Evolutionary conservation across 306 rosid genomes (phyloP).

Genomic region (Prunus campanulata): DNA sequence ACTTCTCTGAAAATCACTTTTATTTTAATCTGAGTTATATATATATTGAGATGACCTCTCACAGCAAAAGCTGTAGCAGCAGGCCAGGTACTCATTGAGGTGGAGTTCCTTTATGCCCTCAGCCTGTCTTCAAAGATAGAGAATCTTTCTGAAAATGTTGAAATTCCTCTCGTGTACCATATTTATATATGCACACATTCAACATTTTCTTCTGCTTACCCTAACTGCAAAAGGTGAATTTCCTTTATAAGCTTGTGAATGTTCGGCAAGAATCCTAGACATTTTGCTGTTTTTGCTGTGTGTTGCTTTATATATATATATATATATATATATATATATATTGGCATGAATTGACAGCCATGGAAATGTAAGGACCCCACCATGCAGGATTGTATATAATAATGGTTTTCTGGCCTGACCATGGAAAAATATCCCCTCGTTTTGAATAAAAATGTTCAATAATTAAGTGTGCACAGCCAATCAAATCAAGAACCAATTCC

Average conservation of each 20-base stretch:
- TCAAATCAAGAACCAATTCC: slow-evolving; percentile 37
- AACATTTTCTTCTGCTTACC: slow-evolving; percentile 30
- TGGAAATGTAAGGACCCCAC: neutral
- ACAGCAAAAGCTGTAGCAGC: neutral
- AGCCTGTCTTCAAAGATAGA: neutral
- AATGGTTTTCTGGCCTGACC: neutral
- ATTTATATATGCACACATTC: neutral
- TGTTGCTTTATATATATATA: neutral
- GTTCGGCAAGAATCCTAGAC: slow-evolving; percentile 11
- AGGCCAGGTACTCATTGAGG: neutral
- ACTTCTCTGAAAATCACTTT: slow-evolving; percentile 7
- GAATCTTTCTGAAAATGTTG: slow-evolving; percentile 24
- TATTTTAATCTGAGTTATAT: neutral
- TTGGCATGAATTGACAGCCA: slow-evolving; percentile 6
- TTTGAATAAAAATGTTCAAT: neutral
- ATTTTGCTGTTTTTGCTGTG: neutral
- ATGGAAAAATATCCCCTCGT: neutral
- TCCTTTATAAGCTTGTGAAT: slow-evolving; percentile 4
- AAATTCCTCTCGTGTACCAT: neutral
- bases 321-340: neutral
- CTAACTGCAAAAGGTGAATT: slow-evolving; percentile 32
- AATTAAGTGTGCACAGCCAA: slow-evolving; percentile 32
- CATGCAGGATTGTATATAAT: neutral
- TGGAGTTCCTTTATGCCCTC: slow-evolving; percentile 41
- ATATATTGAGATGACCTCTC: slow-evolving; percentile 19